phyloP scores from a whole-genome alignment of 306 rosid genomes.

The Notholithocarpus densiflorus region DNA sequence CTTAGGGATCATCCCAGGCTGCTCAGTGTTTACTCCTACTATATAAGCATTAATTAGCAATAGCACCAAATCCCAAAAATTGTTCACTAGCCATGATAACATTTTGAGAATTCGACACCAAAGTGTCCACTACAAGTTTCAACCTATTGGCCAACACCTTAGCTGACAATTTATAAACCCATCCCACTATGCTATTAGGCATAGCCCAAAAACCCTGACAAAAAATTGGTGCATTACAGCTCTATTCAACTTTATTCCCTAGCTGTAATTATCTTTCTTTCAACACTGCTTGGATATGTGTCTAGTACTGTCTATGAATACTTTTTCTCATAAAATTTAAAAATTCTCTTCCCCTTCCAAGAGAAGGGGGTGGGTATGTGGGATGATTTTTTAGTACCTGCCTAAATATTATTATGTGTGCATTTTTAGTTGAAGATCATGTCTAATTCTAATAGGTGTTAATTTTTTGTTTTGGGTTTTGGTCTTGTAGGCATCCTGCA shows the following conservation, averaged over 20 bases:
- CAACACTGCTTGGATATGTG: neutral
- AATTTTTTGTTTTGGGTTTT: neutral
- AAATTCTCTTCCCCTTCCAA: neutral
- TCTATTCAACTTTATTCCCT: neutral
- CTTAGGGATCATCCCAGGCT: neutral
- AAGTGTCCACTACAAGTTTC: neutral
- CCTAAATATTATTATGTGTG: neutral
- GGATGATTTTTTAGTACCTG: too few relatives aligned
- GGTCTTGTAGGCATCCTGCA: neutral
- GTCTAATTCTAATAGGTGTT: too few relatives aligned
- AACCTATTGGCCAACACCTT: neutral
- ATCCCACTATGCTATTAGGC: neutral
- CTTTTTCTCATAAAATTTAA: neutral
- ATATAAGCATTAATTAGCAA: neutral
- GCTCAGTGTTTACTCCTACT: neutral
- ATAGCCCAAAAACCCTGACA: too few relatives aligned
- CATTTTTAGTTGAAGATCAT: neutral
- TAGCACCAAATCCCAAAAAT: neutral
- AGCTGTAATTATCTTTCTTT: neutral
- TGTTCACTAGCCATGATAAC: neutral
- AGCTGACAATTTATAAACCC: neutral
- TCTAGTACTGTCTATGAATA: neutral
- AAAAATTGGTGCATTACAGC: neutral
- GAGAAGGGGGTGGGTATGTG: too few relatives aligned
- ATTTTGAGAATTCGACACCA: neutral